A percentile compares a stretch with the other conserved stretches of the same genome.
Evolutionary conservation across 225 moss, liverwort and hornwort genomes (phyloP).

Genomic region (Physcomitrium patens): DNA sequence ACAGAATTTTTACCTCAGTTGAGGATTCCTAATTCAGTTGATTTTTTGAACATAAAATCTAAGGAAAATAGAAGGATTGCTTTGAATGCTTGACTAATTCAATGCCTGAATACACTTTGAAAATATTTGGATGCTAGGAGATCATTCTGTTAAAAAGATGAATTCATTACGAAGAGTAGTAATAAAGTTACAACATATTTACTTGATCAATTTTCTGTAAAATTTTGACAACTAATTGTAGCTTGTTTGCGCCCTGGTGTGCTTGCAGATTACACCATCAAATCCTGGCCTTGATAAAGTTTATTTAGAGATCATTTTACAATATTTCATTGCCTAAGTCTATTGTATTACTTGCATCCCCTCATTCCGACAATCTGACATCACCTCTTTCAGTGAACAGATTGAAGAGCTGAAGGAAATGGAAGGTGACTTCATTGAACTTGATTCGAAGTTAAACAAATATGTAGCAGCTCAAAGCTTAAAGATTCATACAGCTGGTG

Average conservation of each 20-base stretch:
- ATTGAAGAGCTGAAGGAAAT: conserved; percentile 43
- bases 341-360: not conserved
- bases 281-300: conserved; percentile 22
- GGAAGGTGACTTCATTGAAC: conserved; percentile 61
- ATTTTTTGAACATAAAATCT: conserved; percentile 5
- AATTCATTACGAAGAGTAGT: not conserved
- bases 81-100: conserved; percentile 12
- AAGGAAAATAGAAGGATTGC: conserved; percentile 4
- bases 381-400: conserved; percentile 31
- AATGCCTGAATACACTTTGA: not conserved
- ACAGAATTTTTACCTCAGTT: not conserved
- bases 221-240: not conserved
- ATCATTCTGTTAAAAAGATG: conserved; percentile 10
- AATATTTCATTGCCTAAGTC: not conserved
- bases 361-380: not conserved
- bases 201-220: not conserved
- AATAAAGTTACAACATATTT: not conserved
- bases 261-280: conserved; percentile 19
- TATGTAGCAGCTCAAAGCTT: conserved; percentile 46
- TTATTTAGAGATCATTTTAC: conserved; percentile 16
- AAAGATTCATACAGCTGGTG: conserved; percentile 45
- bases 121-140: not conserved
- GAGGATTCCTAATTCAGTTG: conserved; percentile 5
- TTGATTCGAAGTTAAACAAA: conserved; percentile 52
- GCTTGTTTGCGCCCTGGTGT: conserved; percentile 2